phyloP scores from a whole-genome alignment of 2,329 filamentous ascomycete genomes.

The Xylariaceae sp. region DNA sequence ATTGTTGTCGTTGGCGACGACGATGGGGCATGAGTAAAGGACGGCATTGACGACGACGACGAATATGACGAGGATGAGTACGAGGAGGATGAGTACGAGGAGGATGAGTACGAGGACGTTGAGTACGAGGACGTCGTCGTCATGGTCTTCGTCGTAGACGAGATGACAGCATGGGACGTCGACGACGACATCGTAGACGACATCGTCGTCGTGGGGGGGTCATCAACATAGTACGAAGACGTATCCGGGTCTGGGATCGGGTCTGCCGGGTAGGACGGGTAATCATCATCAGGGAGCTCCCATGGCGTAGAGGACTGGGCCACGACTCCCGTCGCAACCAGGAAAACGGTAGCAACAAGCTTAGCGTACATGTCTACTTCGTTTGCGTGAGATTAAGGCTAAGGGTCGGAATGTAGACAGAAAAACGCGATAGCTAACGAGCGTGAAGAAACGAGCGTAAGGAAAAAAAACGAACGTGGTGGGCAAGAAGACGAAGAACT shows the following conservation, averaged over 20 bases:
- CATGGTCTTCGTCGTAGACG: neutral
- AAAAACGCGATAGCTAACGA: conserved; percentile 3
- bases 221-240: no score
- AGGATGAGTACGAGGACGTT: neutral
- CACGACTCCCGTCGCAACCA: conserved; percentile 17
- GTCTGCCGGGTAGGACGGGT: neutral
- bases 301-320: neutral
- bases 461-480: conserved; percentile 12
- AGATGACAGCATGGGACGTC: neutral
- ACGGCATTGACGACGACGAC: neutral
- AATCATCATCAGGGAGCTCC: neutral
- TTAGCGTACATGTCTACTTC: conserved; percentile 31
- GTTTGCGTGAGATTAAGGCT: conserved; percentile 2
- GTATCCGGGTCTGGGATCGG: no score
- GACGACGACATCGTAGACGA: neutral
- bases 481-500: conserved; percentile 6
- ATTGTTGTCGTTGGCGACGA: neutral
- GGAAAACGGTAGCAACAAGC: conserved; percentile 21
- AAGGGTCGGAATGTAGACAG: neutral
- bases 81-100: neutral
- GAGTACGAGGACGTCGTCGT: no score
- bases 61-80: neutral
- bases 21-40: conserved; percentile 1
- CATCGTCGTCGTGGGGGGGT: neutral
- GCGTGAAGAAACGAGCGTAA: conserved; percentile 1